Percentiles rank a stretch among this genome's conserved stretches.
Conservation (phyloP, 768 basidiomycete species). For the Hericium coralloides region DNA sequence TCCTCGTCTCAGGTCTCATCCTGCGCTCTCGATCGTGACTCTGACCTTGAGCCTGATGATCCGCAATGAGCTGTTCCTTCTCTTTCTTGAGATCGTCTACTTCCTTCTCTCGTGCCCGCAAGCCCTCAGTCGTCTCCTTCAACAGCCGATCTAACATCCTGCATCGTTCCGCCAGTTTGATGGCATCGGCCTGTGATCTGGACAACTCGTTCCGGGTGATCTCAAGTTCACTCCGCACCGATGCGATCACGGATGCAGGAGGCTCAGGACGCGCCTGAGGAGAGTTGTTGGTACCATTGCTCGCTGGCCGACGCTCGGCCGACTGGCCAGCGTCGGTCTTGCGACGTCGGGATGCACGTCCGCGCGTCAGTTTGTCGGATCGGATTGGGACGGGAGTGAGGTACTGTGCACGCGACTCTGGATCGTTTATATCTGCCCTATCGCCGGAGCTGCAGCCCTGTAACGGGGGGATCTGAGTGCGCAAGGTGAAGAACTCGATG, state of each 20-base stretch:
- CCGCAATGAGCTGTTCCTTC: conserved; percentile 1
- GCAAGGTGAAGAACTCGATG: conserved; percentile 14
- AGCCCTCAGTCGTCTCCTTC: conserved; percentile 51
- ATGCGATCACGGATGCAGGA: conserved; percentile 12
- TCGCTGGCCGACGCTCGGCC: conserved; percentile 9
- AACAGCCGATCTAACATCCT: conserved; percentile 53
- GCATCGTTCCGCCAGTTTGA: conserved; percentile 53
- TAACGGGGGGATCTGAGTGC: conserved; percentile 10
- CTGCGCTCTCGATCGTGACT: conserved; percentile 10
- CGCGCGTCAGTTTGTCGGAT: conserved; percentile 16
- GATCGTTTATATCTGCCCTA: conserved; percentile 3
- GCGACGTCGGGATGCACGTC: conserved; percentile 13
- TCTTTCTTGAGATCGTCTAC: conserved; percentile 41
- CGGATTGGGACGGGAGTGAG: conserved; percentile 6
- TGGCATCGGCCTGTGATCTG: conserved; percentile 43
- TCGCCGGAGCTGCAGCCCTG: conserved; percentile 4
- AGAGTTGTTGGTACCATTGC: conserved; percentile 4
- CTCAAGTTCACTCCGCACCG: conserved; percentile 52
- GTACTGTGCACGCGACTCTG: conserved; percentile 5
- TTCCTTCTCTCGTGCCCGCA: conserved; percentile 51
- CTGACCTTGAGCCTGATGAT: conserved; percentile 11
- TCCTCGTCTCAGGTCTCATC: conserved; percentile 12
- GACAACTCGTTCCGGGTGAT: conserved; percentile 42
- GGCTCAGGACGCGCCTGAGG: conserved; percentile 7
- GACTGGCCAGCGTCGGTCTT: conserved; percentile 14